Conservation (phyloP, 805 yeast species). For the Nakazawaea pomicola region DNA sequence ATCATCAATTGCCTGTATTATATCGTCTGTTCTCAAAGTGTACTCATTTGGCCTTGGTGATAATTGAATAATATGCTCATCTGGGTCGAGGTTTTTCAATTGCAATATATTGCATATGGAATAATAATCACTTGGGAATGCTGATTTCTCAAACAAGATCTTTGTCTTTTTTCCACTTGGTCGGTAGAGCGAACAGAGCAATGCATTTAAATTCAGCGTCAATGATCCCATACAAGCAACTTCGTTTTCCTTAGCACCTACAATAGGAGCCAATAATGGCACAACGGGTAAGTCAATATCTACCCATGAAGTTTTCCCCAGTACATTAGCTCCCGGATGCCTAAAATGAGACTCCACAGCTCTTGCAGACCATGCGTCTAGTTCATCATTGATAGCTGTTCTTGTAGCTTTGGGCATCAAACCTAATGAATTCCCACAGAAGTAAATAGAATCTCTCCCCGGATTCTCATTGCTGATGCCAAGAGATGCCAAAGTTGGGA, state of each 20-base stretch:
- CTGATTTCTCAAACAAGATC: conserved; percentile 78
- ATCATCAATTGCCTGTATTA: conserved; percentile 48
- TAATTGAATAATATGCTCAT: conserved; percentile 58
- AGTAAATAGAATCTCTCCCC: conserved; percentile 40
- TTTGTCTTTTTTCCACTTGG: conserved; percentile 58
- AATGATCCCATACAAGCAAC: conserved; percentile 86
- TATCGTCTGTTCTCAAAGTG: conserved; percentile 56
- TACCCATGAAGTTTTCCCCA: conserved; percentile 66
- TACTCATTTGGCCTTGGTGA: conserved; percentile 56
- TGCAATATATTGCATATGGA: conserved; percentile 72
- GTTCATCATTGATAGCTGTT: conserved; percentile 54
- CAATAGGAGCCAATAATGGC: conserved; percentile 63
- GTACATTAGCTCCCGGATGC: conserved; percentile 45
- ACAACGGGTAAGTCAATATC: conserved; percentile 76
- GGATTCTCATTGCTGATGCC: conserved; percentile 32
- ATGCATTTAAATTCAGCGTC: conserved; percentile 74
- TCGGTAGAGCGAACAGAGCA: conserved; percentile 67
- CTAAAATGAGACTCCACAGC: conserved; percentile 85
- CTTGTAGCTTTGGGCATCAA: conserved; percentile 71
- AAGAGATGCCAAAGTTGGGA: conserved; percentile 64
- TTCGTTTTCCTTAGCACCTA: conserved; percentile 73
- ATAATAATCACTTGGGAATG: conserved; percentile 91
- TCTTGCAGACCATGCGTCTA: conserved; percentile 75
- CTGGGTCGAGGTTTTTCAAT: conserved; percentile 47
- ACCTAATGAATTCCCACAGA: conserved; percentile 95